phyloP scores from a whole-genome alignment of 2,329 filamentous ascomycete genomes.

The Dryadomyces quercivorus region DNA sequence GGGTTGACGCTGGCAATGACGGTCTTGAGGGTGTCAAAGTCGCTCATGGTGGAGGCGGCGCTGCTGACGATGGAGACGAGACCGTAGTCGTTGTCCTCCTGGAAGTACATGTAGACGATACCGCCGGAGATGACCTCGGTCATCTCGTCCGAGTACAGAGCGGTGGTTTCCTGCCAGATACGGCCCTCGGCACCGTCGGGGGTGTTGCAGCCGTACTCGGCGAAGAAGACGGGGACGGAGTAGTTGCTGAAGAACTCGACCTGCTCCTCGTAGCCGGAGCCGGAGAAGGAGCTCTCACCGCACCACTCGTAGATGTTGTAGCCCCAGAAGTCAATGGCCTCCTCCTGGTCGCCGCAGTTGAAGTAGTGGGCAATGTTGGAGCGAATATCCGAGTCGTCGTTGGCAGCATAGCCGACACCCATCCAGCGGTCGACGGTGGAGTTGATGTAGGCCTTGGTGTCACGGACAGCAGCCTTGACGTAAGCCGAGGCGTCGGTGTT shows the following conservation, averaged over 20 bases:
- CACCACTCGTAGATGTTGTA: slow-evolving; percentile 99
- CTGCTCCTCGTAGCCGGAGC: slow-evolving; percentile 71
- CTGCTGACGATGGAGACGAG: slow-evolving; percentile 49
- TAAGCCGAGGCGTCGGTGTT: slow-evolving; percentile 87
- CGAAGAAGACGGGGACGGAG: slow-evolving; percentile 93
- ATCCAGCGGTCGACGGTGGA: slow-evolving; percentile 63
- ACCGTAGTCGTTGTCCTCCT: slow-evolving; percentile 84
- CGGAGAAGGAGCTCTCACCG: slow-evolving; percentile 62
- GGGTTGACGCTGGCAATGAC: slow-evolving; percentile 59
- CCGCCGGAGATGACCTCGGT: slow-evolving; percentile 80
- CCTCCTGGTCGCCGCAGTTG: slow-evolving; percentile 63
- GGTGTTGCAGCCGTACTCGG: slow-evolving; percentile 93
- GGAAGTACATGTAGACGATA: slow-evolving; percentile 98
- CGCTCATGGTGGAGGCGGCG: slow-evolving; percentile 53
- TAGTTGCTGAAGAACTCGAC: slow-evolving; percentile 80
- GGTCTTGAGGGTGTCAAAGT: slow-evolving; percentile 62
- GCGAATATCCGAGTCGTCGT: slow-evolving; percentile 79
- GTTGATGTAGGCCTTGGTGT: slow-evolving; percentile 91
- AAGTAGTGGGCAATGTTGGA: slow-evolving; percentile 80
- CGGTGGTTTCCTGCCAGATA: slow-evolving; percentile 72
- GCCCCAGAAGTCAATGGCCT: slow-evolving; percentile 89
- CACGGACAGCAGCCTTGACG: slow-evolving; percentile 95
- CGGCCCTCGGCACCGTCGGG: slow-evolving; percentile 48
- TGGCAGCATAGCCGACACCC: slow-evolving; percentile 91
- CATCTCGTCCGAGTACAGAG: slow-evolving; percentile 75